Evolutionary conservation across 345 rosid species (phyloP).

Genomic region (Turritis glabra): DNA sequence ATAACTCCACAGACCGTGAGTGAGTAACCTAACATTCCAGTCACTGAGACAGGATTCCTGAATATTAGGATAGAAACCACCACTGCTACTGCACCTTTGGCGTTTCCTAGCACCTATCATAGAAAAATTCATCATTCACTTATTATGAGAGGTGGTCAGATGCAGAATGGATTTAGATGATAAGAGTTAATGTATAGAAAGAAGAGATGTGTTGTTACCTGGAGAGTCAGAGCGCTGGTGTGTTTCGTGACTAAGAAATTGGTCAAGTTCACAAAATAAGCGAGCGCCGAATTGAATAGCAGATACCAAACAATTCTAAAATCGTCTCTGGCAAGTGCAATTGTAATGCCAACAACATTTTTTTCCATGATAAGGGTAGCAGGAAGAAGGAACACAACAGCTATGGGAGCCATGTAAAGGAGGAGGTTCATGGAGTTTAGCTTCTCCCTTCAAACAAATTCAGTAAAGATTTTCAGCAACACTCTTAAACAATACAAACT

Average conservation of each 20-base stretch:
- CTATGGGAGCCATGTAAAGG: slow-evolving; percentile 59
- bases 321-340: slow-evolving; percentile 57
- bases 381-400: slow-evolving; percentile 55
- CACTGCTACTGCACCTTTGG: slow-evolving; percentile 65
- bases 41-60: slow-evolving; percentile 54
- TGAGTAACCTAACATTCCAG: slow-evolving; percentile 62
- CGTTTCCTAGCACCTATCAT: slow-evolving; percentile 62
- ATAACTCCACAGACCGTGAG: slow-evolving; percentile 56
- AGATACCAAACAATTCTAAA: slow-evolving; percentile 50
- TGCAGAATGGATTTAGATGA: background rate
- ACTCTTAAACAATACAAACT: background rate
- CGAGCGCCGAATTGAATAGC: slow-evolving; percentile 53
- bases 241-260: slow-evolving; percentile 63
- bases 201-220: slow-evolving; percentile 40
- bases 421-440: slow-evolving; percentile 60
- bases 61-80: slow-evolving; percentile 59
- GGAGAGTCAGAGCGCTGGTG: slow-evolving; percentile 60
- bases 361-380: slow-evolving; percentile 53
- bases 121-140: slow-evolving; percentile 11
- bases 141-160: background rate
- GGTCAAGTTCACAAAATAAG: slow-evolving; percentile 59
- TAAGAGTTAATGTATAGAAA: background rate
- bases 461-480: slow-evolving; percentile 11
- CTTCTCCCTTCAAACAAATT: slow-evolving; percentile 50
- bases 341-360: slow-evolving; percentile 46